Evolutionary conservation across 2,329 filamentous ascomycete genomes (phyloP), one percentile per base, ranked within the genome.

Genomic region (Rachicladosporium sp.): DNA sequence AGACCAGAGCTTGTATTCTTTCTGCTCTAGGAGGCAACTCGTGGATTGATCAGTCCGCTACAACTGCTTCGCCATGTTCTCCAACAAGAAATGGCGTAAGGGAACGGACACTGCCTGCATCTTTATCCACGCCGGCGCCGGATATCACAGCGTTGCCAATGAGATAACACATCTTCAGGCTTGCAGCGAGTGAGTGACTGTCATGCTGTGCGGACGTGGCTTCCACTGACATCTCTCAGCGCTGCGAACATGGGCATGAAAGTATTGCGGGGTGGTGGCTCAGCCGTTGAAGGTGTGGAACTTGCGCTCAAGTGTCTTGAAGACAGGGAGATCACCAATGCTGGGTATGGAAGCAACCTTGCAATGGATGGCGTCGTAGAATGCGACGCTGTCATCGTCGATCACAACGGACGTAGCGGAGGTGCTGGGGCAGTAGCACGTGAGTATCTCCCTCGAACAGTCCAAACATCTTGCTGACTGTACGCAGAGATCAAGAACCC

Each of bases 251-350:
- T 82, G 52, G 88, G 76, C 29, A 95, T 96, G 83, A 72, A 71
- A 37, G 72, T 93, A 44, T 67, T 98, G 43, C 82, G 75, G 52
- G 75, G 73, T 46, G 91, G 91, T 15, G 82, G 80, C 7, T 77
- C 78, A 32, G 85, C 91, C 4, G 71, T 89, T 3, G 86, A 96
- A 55, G 91, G 88, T 10, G 82, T 95, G 13, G 91, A 95, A 61
- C 80, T 82, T 37, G 86, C 91, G 23, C 78, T 98, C 53, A 84
- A 81, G 50, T 70, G 85, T 12, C 76, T 98, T 11, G 91, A 98
- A 63, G 85, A 98, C 57, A 80, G 82, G 42, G 87, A 95, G 53
- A 93, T 98, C 49, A 98, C 93, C 29, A 98, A 98, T 59, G 84
- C 89, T 30, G 91, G 91, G 0, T 96, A 83, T 57, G 91, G 93